phyloP scores from a whole-genome alignment of 1,284 basidiomycete species.

The Malassezia nana region DNA sequence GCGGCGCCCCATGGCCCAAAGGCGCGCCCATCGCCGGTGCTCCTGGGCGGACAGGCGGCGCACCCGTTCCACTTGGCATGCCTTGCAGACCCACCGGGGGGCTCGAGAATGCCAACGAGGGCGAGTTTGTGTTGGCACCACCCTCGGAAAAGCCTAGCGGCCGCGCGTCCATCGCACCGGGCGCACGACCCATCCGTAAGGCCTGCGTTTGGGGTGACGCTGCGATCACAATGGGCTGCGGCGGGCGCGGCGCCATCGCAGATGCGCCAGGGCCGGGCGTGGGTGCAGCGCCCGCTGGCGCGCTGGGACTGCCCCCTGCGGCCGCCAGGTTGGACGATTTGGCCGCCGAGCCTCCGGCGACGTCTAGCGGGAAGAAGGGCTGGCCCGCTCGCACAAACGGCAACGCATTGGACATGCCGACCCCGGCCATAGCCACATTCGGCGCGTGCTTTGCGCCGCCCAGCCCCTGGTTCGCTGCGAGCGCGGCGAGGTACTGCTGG shows the following conservation, averaged over 20 bases:
- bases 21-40: neutral
- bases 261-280: neutral
- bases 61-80: neutral
- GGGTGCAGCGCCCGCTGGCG: neutral
- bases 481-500: constrained; percentile 7
- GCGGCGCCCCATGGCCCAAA: too few species aligned
- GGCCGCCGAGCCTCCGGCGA: neutral
- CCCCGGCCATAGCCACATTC: neutral
- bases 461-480: constrained; percentile 1
- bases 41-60: neutral
- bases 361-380: constrained; percentile 4
- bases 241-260: neutral
- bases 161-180: neutral
- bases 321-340: neutral
- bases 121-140: neutral
- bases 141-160: neutral
- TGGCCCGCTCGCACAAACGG: constrained; percentile 8
- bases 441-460: neutral
- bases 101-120: neutral
- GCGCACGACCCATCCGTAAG: neutral
- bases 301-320: neutral
- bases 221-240: constrained; percentile 8
- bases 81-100: neutral
- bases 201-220: neutral
- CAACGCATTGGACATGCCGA: neutral